A percentile compares a stretch with the other conserved stretches of the same genome.
Evolutionary conservation across 495 filamentous ascomycete genomes (phyloP).

Genomic region (Xylaria telfairii): DNA sequence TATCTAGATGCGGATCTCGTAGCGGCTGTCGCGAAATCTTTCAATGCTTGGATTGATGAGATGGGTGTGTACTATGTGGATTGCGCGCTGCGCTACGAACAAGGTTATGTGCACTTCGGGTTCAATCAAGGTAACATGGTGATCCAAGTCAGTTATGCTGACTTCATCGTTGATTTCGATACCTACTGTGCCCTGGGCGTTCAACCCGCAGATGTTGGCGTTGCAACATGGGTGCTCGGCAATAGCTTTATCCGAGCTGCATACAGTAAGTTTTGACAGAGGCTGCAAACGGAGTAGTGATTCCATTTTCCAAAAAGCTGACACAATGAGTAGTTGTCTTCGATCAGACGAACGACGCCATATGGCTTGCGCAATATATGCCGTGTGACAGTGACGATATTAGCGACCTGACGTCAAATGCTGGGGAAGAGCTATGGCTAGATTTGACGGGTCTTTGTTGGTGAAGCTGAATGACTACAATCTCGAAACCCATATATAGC

Average conservation of each 20-base stretch:
- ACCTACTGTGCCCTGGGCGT: slow-evolving; percentile 49
- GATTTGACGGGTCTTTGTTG: slow-evolving; percentile 37
- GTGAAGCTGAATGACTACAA: not conserved
- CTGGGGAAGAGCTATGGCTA: slow-evolving; percentile 38
- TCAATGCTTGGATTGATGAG: slow-evolving; percentile 43
- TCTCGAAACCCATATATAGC: not conserved
- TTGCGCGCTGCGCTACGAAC: slow-evolving; percentile 40
- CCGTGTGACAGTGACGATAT: slow-evolving; percentile 44
- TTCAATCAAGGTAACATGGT: slow-evolving; percentile 52
- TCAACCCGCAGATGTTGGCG: slow-evolving; percentile 43
- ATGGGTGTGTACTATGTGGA: slow-evolving; percentile 48
- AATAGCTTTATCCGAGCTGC: slow-evolving; percentile 53
- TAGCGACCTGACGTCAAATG: slow-evolving; percentile 34
- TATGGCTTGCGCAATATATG: slow-evolving; percentile 55
- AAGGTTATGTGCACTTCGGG: slow-evolving; percentile 51
- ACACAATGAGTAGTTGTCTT: slow-evolving; percentile 45
- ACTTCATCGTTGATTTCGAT: slow-evolving; percentile 50
- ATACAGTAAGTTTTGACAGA: slow-evolving; percentile 42
- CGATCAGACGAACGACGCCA: slow-evolving; percentile 49
- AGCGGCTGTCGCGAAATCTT: slow-evolving; percentile 40
- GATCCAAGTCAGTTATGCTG: slow-evolving; percentile 50
- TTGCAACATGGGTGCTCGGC: slow-evolving; percentile 46
- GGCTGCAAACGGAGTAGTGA: not conserved
- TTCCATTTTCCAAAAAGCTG: not conserved
- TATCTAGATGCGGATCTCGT: slow-evolving; percentile 50